phyloP scores from a whole-genome alignment of 768 basidiomycete genomes.

The Amanita polypyramis region DNA sequence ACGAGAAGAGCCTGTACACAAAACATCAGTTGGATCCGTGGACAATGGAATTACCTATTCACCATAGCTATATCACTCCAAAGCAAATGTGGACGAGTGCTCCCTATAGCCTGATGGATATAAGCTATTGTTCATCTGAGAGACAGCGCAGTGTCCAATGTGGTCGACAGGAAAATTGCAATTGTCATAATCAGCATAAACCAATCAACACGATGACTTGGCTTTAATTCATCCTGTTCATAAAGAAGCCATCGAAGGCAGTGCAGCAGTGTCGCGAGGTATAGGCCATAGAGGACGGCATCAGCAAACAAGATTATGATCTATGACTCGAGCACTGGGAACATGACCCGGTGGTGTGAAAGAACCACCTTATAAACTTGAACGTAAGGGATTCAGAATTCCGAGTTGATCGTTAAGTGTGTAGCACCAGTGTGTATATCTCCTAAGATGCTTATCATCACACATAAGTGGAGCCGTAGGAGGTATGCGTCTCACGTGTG shows the following conservation, averaged over 20 bases:
- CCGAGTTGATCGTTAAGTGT: neutral
- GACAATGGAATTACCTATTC: neutral
- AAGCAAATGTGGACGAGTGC: neutral
- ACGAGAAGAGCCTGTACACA: conserved; percentile 3
- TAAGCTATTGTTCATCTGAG: conserved; percentile 9
- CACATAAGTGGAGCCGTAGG: too few relatives aligned
- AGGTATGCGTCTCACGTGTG: too few relatives aligned
- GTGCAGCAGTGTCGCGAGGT: conserved; percentile 12
- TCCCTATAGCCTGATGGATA: neutral
- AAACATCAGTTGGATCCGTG: neutral
- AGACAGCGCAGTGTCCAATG: conserved; percentile 10
- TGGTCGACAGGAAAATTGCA: conserved; percentile 7
- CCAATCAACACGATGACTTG: conserved; percentile 5
- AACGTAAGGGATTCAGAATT: too few relatives aligned
- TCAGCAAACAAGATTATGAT: conserved; percentile 12
- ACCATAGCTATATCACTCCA: conserved; percentile 12
- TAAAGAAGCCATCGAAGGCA: conserved; percentile 10
- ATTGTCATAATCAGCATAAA: conserved; percentile 9
- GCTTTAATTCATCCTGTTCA: conserved; percentile 1
- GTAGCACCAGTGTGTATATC: too few relatives aligned
- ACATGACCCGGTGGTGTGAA: neutral
- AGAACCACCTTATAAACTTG: neutral
- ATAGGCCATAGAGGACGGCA: conserved; percentile 13
- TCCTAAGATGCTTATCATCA: too few relatives aligned
- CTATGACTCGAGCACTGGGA: conserved; percentile 6